These are phyloP conservation scores for Cladosporium sphaerospermum DNA, from an alignment of 2,329 filamentous ascomycete species.

Conservation along the genomic window DNA sequence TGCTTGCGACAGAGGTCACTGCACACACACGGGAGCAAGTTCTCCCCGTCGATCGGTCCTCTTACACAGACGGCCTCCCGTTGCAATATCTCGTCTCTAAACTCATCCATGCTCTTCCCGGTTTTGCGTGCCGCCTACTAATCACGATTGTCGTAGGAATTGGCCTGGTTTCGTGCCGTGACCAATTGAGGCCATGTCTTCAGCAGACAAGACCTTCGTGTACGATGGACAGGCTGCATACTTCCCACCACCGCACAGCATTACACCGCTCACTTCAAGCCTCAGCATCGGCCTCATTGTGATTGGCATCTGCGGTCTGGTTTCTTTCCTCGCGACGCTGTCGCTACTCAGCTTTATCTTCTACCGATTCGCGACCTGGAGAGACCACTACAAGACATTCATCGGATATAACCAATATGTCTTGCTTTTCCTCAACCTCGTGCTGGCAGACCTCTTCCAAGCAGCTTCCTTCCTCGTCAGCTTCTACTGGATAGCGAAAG, in stretches of 20 bases:
- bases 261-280: not conserved
- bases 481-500: conserved; percentile 49
- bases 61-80: too few relatives aligned
- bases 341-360: conserved; percentile 28
- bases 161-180: too few relatives aligned
- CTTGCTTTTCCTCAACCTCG: conserved; percentile 62
- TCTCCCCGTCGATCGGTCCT: too few relatives aligned
- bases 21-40: too few relatives aligned
- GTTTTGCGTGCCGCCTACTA: too few relatives aligned
- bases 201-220: not conserved
- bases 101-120: too few relatives aligned
- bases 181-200: not conserved
- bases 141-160: too few relatives aligned
- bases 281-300: conserved; percentile 3
- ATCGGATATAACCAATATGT: conserved; percentile 57
- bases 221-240: conserved; percentile 3
- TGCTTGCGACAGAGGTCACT: too few relatives aligned
- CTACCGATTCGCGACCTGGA: conserved; percentile 26
- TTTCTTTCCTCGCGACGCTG: conserved; percentile 14
- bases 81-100: too few relatives aligned
- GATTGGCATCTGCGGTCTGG: conserved; percentile 5
- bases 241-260: conserved; percentile 9
- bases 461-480: conserved; percentile 59
- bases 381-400: conserved; percentile 26
- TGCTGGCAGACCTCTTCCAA: conserved; percentile 65